Evolutionary conservation across 331 rosid genomes (phyloP), one percentile per base, ranked within the genome.

Genomic region (Ulmus americana): DNA sequence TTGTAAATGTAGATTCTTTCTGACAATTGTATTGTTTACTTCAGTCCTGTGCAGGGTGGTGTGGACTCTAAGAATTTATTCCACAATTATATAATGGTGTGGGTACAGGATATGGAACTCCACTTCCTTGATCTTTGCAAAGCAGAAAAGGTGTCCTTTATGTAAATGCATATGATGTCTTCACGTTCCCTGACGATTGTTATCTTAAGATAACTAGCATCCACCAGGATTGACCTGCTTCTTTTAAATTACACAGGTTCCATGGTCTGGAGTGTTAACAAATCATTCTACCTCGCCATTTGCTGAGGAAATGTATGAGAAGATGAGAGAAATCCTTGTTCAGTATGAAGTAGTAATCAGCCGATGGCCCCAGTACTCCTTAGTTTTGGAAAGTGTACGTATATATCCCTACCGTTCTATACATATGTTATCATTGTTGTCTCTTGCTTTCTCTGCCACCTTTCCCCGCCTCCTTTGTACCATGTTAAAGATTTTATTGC

Each of bases 301-400:
- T 77, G 91, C 97, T 1, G 98, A 89, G 86, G 86, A 86, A 67
- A 85, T 92, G 90, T 92, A 89, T 22, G 95, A 92, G 72, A 84
- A 87, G 72, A 82, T 85, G 62, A 89, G 84, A 74, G 86, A 89
- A 74, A 55, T 69, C 76, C 95, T 92, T 6, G 64, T 76, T 67
- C 86, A 73, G 22, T 92, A 89, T 55, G 95, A 92, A 72, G 95
- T 86, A 43, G 95, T 87, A 70, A 84, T 89, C 84, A 89, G 61
- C 61, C 84, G 97, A 74, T 92, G 98, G 98, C 98, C 98, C 77
- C 98, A 92, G 51, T 92, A 92, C 79, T 86, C 97, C n/a, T 74
- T 92, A 71, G 80, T 83, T 72, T 64, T 92, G 74, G 97, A 89
- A 89, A 79, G 61, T 82, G 98, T 92, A 79, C 82, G 95, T 69